Conservation (phyloP, 768 basidiomycete species). For the Boletales sp. region DNA sequence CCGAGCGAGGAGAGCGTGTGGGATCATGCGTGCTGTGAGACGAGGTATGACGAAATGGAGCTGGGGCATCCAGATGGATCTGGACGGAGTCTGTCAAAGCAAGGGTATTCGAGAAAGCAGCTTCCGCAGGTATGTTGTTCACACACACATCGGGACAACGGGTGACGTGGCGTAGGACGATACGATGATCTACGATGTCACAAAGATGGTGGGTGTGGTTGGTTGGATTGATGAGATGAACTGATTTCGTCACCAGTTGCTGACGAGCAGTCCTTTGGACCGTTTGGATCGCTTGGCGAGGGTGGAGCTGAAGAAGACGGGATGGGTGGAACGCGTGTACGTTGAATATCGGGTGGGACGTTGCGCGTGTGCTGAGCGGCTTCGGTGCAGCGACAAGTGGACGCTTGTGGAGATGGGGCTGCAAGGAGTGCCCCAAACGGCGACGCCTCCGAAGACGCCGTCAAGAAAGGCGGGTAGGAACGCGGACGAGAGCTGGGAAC, state of each 20-base stretch:
- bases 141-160: not conserved
- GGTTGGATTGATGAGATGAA: not conserved
- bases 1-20: constrained; percentile 17
- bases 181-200: constrained; percentile 17
- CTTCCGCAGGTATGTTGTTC: constrained; percentile 14
- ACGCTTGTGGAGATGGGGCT: constrained; percentile 24
- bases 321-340: constrained; percentile 29
- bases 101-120: constrained; percentile 1
- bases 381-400: constrained; percentile 26
- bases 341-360: not conserved
- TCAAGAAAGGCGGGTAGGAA: not conserved
- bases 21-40: constrained; percentile 12
- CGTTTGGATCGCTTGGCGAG: constrained; percentile 27
- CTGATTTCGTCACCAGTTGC: constrained; percentile 17
- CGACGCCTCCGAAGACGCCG: constrained; percentile 10
- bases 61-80: constrained; percentile 15
- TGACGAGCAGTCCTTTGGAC: constrained; percentile 25
- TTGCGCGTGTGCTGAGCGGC: not conserved
- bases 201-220: constrained; percentile 23
- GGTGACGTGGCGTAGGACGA: constrained; percentile 12
- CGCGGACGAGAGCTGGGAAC: not conserved
- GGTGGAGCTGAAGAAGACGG: constrained; percentile 27
- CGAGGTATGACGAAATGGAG: no score
- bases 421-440: not conserved
- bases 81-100: not conserved